Conservation (phyloP, 805 yeast species). For the Pichia californica region DNA sequence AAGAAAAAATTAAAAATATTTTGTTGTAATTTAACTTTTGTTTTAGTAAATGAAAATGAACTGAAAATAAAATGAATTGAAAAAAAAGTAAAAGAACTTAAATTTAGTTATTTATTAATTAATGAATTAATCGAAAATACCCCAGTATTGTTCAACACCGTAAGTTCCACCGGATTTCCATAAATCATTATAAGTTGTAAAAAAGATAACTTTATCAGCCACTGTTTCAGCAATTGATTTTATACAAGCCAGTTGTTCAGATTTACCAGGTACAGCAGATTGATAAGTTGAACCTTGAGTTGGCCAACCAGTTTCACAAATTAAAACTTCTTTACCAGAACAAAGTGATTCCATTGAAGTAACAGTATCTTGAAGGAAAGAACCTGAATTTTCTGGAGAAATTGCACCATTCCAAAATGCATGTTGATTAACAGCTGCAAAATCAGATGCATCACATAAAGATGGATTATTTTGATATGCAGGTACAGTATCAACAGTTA, state of each 20-base stretch:
- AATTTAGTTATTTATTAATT: too few species aligned
- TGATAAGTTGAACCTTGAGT: constrained; percentile 50
- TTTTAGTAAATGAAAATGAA: background rate
- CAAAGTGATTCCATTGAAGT: constrained; percentile 38
- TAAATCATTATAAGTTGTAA: constrained; percentile 55
- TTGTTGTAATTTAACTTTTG: too few species aligned
- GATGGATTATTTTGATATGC: constrained; percentile 48
- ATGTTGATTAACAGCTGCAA: constrained; percentile 61
- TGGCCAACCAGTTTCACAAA: constrained; percentile 72
- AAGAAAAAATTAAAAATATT: too few species aligned
- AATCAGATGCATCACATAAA: constrained; percentile 53
- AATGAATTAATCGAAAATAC: constrained; percentile 29
- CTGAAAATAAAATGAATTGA: background rate
- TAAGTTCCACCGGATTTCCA: constrained; percentile 55
- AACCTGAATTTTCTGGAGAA: constrained; percentile 45
- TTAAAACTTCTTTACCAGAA: constrained; percentile 43
- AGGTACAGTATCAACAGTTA: constrained; percentile 58
- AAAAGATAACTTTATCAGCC: constrained; percentile 46
- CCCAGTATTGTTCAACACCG: constrained; percentile 61
- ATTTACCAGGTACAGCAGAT: constrained; percentile 45
- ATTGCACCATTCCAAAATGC: constrained; percentile 58
- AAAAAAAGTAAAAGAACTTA: too few species aligned
- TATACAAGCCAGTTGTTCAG: constrained; percentile 48
- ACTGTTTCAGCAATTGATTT: constrained; percentile 40
- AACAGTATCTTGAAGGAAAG: constrained; percentile 46